Base-by-base conservation (phyloP, 208 protist species). In the Leishmania lainsoni region DNA sequence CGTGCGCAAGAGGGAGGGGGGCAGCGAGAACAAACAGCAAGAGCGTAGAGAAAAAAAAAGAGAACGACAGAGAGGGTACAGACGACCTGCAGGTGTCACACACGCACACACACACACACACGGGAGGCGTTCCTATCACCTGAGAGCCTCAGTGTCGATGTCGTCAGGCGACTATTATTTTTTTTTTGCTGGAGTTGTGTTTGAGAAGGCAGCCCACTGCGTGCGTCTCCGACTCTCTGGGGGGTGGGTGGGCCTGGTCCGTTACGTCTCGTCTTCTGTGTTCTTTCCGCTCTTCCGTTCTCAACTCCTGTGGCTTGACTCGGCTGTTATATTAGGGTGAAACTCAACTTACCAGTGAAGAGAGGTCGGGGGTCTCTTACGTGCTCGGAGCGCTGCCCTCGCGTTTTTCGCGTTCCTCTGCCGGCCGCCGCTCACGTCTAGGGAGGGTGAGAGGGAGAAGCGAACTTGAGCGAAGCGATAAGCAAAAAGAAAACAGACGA, bases 1-100 rank as follows among this genome's bases (percentile, higher is more conserved):
- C 26, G 58, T 63, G 58, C 17, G 48, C 2, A 56, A 48, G 66
- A 81, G 63, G 79, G 52, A 63, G 81, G 80, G 61, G 76, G 71
- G 59, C 39, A 81, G 22, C 12, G 48, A 32, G 45, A 29, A 52
- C 63, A 51, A 56, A 78, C 45, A 51, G 52, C 52, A 14, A 49
- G n/a, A 56, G 26, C 2, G 63, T 22, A 56, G 73, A 76, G n/a
- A 52, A 52, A 68, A 65, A 68, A 78, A 68, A 74, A 68, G 42
- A 56, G 8, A 61, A 29, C 42, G 51, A 61, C 16, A 45, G 6
- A 45, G 42, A 42, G 52, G 22, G 10, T n/a, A 77, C 52, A 45
- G n/a, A 32, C 20, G 65, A 5, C 29, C 73, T 32, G 58, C 14
- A 29, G 32, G 39, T 51, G 49, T 45, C 51, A 39, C 20, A 68